phyloP scores from a whole-genome alignment of 2,329 filamentous ascomycete species.

The Nemania sp. region DNA sequence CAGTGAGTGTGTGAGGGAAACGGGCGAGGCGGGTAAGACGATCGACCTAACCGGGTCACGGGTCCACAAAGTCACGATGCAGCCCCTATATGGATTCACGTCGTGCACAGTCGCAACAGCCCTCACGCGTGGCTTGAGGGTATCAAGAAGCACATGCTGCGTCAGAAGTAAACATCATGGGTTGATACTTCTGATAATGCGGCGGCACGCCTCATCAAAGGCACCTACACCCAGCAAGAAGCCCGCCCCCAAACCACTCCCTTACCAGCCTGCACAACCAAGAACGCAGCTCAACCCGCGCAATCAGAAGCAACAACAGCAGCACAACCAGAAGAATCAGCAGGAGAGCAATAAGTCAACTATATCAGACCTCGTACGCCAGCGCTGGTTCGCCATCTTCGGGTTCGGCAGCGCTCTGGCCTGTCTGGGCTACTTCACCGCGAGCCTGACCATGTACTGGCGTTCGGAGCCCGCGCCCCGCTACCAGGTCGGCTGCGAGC shows the following conservation, averaged over 20 bases:
- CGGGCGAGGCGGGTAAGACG: background rate
- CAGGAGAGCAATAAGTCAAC: slow-evolving; percentile 12
- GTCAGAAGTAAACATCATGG: slow-evolving; percentile 16
- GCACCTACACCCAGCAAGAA: slow-evolving; percentile 10
- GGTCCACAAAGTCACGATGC: slow-evolving; percentile 9
- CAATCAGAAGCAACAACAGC: slow-evolving; percentile 1
- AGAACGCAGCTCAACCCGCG: slow-evolving; percentile 3
- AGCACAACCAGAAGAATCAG: slow-evolving; percentile 3
- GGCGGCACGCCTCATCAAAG: slow-evolving; percentile 30
- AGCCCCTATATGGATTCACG: slow-evolving; percentile 18
- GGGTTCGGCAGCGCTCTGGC: slow-evolving; percentile 52
- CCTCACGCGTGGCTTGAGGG: slow-evolving; percentile 13
- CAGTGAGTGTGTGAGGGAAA: background rate
- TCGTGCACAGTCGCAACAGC: slow-evolving; percentile 3
- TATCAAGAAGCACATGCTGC: background rate
- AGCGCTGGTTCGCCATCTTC: slow-evolving; percentile 50
- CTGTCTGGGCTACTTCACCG: slow-evolving; percentile 54
- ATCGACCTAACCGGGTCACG: background rate
- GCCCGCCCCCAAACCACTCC: slow-evolving; percentile 31
- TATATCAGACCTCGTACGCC: slow-evolving; percentile 38
- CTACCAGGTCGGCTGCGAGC: slow-evolving; percentile 43
- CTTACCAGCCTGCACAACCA: slow-evolving; percentile 28
- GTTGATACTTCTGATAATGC: slow-evolving; percentile 18
- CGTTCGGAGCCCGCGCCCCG: slow-evolving; percentile 30
- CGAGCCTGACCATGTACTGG: slow-evolving; percentile 38